These are phyloP conservation scores for Cordyceps cateniannulata DNA, from an alignment of 2,329 filamentous ascomycete genomes.

Conservation along the genomic window DNA sequence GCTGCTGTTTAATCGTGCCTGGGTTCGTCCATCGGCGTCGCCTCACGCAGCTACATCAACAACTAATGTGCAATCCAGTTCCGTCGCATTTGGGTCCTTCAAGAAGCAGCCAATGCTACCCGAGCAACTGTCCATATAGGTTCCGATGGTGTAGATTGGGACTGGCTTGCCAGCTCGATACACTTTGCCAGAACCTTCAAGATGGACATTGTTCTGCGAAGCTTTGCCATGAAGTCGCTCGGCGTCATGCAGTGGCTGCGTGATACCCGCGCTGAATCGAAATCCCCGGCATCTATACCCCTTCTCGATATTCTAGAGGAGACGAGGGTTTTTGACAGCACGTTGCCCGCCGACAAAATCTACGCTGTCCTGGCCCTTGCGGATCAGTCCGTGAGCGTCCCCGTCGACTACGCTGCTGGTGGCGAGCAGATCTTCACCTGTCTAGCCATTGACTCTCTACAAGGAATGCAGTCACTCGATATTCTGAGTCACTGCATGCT, in stretches of 20 bases:
- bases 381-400: neutral
- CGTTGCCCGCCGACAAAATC: neutral
- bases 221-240: neutral
- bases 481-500: neutral
- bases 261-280: neutral
- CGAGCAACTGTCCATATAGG: slow-evolving; percentile 7
- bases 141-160: neutral
- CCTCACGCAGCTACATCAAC: neutral
- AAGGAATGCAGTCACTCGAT: neutral
- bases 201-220: neutral
- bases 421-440: neutral
- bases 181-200: neutral
- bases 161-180: neutral
- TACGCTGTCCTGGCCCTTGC: neutral
- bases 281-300: neutral
- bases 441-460: neutral
- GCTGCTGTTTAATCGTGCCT: neutral
- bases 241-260: neutral
- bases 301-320: neutral
- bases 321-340: neutral
- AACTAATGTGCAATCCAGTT: slow-evolving; percentile 6
- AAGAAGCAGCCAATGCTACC: slow-evolving; percentile 12
- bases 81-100: slow-evolving; percentile 14
- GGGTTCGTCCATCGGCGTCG: neutral
- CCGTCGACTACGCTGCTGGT: neutral